Evolutionary conservation across 108 stramenopile species (phyloP), one percentile per base, ranked within the genome.

Genomic region (Cylindrotheca closterium): DNA sequence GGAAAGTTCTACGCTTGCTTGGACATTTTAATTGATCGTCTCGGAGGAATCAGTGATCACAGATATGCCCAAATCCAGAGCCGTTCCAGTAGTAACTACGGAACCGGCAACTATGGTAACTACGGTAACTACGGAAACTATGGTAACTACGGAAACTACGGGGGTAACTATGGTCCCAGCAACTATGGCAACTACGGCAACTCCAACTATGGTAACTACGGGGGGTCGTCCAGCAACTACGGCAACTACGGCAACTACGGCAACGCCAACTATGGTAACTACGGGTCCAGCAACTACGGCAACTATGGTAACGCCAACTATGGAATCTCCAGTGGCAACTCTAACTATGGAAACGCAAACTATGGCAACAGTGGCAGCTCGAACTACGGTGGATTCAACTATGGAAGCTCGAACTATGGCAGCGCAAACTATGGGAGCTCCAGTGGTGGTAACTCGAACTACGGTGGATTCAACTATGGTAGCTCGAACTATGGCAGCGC

Each of bases 1-100:
- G 33, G 27, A 12, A 55, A 46, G 31, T 67, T 57, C 2, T 67
- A 67, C 46, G 55, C 27, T 45, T 67, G 65, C 47, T 32, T 67
- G 5, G 65, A 67, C 56, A 30, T 46, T 4, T 23, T 67, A 5
- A 55, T 67, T 8, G 65, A 67, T 27, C 22, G n/a, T 10, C 26
- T 67, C 15, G 65, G 65, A 27, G 65, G 65, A 55, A 24, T 22
- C 17, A 67, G 55, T 45, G 31, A 67, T 27, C 23, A 55, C 29
- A 23, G 65, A 37, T 67, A 67, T 56, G 27, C 26, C 3, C 28
- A 27, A 26, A 30, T 12, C 26, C 47, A 62, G 2, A 29, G 25
- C 19, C 15, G 29, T 1, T 25, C 25, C 19, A 17, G 25, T 33
- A 28, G 55, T 24, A 60, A 60, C 23, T 60, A 60, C 42, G 58